Evolutionary conservation across 371 early-diverging fungal species (phyloP), one percentile per base, ranked within the genome.

Genomic region (Mucor ambiguus): DNA sequence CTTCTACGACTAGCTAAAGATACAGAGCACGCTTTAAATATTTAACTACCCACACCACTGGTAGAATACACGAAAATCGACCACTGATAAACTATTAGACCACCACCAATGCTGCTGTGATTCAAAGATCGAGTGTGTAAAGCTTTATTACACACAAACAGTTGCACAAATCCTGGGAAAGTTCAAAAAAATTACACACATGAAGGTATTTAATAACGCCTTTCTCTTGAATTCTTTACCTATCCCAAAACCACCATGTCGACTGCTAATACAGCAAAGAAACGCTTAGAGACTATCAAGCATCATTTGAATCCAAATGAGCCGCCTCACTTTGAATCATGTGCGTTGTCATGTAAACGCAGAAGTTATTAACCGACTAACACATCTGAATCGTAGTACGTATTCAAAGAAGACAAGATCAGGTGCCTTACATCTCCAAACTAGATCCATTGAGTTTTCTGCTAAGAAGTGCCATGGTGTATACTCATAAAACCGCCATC

Each of bases 371-470:
- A 3, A 28, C 18, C 2, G 4, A 38, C 20, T 63, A 38, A 52
- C 26, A 1, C 12, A 12, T 26, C 14, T 12, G 4, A 12, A 16
- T 7, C 26, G 32, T 58, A 80, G 81, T 74, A n/a, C 69, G 76
- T 16, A 55, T 80, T 8, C 59, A 69, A 16, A 35, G 78, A 58
- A 66, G 33, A 46, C 63, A 67, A 29, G 65, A 67, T 16, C 70
- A 78, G 29, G 63, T 59, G 10, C 74, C 76, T 1, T 63, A 76
- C 37, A 1, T 65, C 4, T 67, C 74, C 1, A 63, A 67, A 22
- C 54, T 78, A 43, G 80, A 85, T 70, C 88, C 88, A 11, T 67
- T 87, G 8, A 72, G 80, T 9, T 87, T 85, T 61, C 68, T 88
- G 6, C 74, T 85, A 10, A 75, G 88, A 46, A 79, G 80, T 52